Base-by-base conservation (phyloP, 148 eudicot species). In the Bassia scoparia region DNA sequence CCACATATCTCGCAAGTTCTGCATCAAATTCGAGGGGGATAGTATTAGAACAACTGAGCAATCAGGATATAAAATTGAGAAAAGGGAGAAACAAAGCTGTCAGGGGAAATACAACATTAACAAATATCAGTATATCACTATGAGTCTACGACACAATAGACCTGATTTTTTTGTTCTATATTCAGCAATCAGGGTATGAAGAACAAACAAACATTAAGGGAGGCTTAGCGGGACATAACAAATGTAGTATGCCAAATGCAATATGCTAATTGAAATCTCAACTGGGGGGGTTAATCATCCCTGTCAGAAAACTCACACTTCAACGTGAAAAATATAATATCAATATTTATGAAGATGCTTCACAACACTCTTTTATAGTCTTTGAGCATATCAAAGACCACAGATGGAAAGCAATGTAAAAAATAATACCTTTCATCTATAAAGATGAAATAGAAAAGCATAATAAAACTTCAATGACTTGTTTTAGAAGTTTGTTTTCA, bases 1-100 rank as follows among this genome's bases (percentile, higher is more conserved):
- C 90, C 90, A 71, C 97, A 92, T 13, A 92, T 92, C 83, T 92
- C 97, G 68, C 97, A 92, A 3, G 85, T 87, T 76, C 96, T 90
- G 83, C 75, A 74, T 61, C 70, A 20, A 30, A 38, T 31, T 5
- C 14, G 35, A 37, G 46, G 65, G 68, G 64, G 63, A 29, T 17
- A 5, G 23, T 33, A 34, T 69, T 24, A 75, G 68, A 34, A 18
- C 67, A 53, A 50, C 12, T 17, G 13, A 27, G 15, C 34, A 52
- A 23, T 54, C 49, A 29, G 43, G 11, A 14, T 12, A 34, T 37
- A 24, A 71, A 37, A 37, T 41, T 26, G 64, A 71, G n/a, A n/a
- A n/a, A 26, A 67, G 16, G 18, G 8, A 68, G 30, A 21, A 26
- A 68, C 21, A 2, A 29, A 5, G 27, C 21, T 24, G 7, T 3